phyloP scores from a whole-genome alignment of 163 green algal genomes.

The Scenedesmus sp. region DNA sequence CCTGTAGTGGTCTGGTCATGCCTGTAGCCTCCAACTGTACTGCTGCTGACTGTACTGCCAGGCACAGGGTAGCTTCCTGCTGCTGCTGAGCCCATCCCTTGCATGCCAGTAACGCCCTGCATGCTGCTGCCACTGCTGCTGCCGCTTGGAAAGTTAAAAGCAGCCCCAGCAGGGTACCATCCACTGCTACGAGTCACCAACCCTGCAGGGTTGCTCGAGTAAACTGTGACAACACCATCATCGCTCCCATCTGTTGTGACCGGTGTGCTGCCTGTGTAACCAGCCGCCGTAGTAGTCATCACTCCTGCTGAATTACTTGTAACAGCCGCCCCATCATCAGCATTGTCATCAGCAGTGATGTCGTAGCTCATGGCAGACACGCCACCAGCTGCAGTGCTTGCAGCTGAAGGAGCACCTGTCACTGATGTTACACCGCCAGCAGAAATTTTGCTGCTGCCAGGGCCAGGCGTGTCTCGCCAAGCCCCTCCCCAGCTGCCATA shows the following conservation, averaged over 20 bases:
- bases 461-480: not conserved
- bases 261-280: not conserved
- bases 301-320: not conserved
- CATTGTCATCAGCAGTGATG: not conserved
- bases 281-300: not conserved
- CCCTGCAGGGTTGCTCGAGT: not conserved
- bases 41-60: not conserved
- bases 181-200: not conserved
- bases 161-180: not conserved
- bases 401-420: not conserved
- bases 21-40: not conserved
- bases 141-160: not conserved
- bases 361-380: not conserved
- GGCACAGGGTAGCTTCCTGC: not conserved
- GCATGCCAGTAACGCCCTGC: not conserved
- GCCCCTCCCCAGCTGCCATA: constrained; percentile 27
- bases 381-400: not conserved
- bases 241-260: not conserved
- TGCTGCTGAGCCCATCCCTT: not conserved
- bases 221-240: not conserved
- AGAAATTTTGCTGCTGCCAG: not conserved
- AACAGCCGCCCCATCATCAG: not conserved
- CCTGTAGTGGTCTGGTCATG: not conserved
- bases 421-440: not conserved
- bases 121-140: not conserved